Percentiles rank a stretch among this genome's conserved stretches.
phyloP scores from a whole-genome alignment of 2,329 filamentous ascomycete genomes.

The Pseudogymnoascus sp. region DNA sequence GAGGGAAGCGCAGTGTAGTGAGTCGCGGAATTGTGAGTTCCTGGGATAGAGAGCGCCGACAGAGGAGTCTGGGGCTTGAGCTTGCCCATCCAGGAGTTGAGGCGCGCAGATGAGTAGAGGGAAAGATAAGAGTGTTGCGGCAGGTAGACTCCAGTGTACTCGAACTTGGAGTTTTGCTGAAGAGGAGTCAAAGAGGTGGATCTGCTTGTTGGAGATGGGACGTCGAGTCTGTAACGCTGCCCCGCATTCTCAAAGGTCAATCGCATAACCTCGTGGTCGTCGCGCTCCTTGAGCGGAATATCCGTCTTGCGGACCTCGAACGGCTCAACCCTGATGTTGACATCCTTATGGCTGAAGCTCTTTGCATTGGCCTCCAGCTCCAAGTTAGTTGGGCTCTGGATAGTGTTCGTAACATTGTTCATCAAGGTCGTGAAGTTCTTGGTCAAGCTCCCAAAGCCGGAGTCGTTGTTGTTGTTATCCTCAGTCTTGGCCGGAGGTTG shows the following conservation, averaged over 20 bases:
- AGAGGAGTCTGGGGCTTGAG: slow-evolving; percentile 66
- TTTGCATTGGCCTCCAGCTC: slow-evolving; percentile 45
- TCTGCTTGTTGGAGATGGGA: slow-evolving; percentile 53
- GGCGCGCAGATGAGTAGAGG: slow-evolving; percentile 63
- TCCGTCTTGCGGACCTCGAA: slow-evolving; percentile 61
- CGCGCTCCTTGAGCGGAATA: slow-evolving; percentile 50
- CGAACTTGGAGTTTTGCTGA: slow-evolving; percentile 42
- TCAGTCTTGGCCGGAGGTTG: slow-evolving; percentile 32
- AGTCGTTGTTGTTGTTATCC: slow-evolving; percentile 29
- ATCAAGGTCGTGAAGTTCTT: slow-evolving; percentile 39
- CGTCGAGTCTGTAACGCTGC: slow-evolving; percentile 65
- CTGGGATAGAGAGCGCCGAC: slow-evolving; percentile 79
- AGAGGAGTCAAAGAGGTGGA: slow-evolving; percentile 56
- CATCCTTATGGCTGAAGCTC: slow-evolving; percentile 53
- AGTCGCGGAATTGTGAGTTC: slow-evolving; percentile 91
- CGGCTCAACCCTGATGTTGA: slow-evolving; percentile 57
- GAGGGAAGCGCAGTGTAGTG: slow-evolving; percentile 79
- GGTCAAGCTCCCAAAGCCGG: slow-evolving; percentile 31
- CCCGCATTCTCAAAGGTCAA: slow-evolving; percentile 63
- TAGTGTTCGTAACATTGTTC: slow-evolving; percentile 35
- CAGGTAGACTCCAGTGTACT: slow-evolving; percentile 62
- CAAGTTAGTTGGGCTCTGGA: not conserved
- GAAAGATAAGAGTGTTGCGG: slow-evolving; percentile 47
- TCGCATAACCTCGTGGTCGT: slow-evolving; percentile 58
- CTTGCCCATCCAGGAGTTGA: slow-evolving; percentile 73